Evolutionary conservation across 139 green algal species (phyloP), one percentile per base, ranked within the genome.

Genomic region (Chlorella sorokiniana): DNA sequence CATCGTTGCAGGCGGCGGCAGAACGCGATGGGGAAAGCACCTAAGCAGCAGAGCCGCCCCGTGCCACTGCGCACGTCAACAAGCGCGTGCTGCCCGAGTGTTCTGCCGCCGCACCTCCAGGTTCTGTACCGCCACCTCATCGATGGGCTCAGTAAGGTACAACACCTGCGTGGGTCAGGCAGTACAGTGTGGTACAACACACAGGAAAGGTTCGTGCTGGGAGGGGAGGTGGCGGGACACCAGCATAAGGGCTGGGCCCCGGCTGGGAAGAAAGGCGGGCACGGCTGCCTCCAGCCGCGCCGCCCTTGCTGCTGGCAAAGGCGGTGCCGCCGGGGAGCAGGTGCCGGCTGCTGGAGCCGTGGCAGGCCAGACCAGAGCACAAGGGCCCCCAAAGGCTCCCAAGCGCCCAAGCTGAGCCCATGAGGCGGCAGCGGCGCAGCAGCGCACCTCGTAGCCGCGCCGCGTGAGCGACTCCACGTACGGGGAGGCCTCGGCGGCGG

Each of bases 131-230:
- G 90, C 88, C 31, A 95, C 91, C 93, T 99, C 97, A 73, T 99
- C 97, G 54, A 99, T 97, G 16, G 96, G 89, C 88, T 99, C 97
- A 25, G 90, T 94, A 62, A 98, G 86, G 89, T 96, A 99, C 70
- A 99, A 88, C 62, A 99, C 93, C 91, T 99, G 96, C 33, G 92
- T n/a, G n/a, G n/a, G n/a, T n/a, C n/a, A n/a, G n/a, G n/a, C n/a
- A n/a, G n/a, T n/a, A n/a, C n/a, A n/a, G n/a, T n/a, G n/a, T n/a
- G n/a, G n/a, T n/a, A n/a, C n/a, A n/a, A n/a, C n/a, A n/a, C n/a
- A n/a, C n/a, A n/a, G n/a, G n/a, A n/a, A n/a, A n/a, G n/a, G n/a
- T n/a, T n/a, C n/a, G n/a, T n/a, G n/a, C n/a, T n/a, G n/a, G n/a
- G n/a, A n/a, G n/a, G n/a, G n/a, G n/a, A n/a, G n/a, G n/a, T n/a